Percentiles rank a stretch among this genome's conserved stretches.
These are phyloP conservation scores for Phytopythium litorale DNA, from an alignment of 352 stramenopile species.

Conservation along the genomic window DNA sequence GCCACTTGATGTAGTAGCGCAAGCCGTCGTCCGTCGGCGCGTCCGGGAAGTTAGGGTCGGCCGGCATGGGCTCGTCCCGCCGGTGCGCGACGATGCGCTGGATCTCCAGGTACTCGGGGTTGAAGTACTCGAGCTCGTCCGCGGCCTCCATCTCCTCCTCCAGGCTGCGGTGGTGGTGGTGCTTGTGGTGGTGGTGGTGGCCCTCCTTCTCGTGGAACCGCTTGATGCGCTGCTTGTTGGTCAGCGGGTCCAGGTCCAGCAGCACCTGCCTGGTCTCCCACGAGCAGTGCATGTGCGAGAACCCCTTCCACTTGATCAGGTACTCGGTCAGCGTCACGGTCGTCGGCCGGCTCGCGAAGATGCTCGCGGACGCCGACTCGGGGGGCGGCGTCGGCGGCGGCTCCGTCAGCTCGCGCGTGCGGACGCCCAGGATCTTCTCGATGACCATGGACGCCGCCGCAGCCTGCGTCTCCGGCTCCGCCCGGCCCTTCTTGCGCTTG, in stretches of 20 bases:
- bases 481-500: conserved; percentile 28
- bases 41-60: conserved; percentile 50
- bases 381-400: conserved; percentile 8
- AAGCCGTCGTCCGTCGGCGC: conserved; percentile 81
- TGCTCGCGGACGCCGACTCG: conserved; percentile 30
- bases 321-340: conserved; percentile 64
- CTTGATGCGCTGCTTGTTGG: conserved; percentile 87
- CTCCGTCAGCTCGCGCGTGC: conserved; percentile 41
- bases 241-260: conserved; percentile 71
- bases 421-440: conserved; percentile 86
- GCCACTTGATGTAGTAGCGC: conserved; percentile 88
- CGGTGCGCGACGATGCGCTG: conserved; percentile 83
- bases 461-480: conserved; percentile 5
- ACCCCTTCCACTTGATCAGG: conserved; percentile 90
- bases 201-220: conserved; percentile 84
- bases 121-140: conserved; percentile 84
- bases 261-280: conserved; percentile 79
- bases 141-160: conserved; percentile 32
- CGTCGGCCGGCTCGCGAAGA: conserved; percentile 34
- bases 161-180: conserved; percentile 30
- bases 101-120: conserved; percentile 89
- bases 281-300: conserved; percentile 86
- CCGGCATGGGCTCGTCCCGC: conserved; percentile 49
- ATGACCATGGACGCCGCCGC: conserved; percentile 64
- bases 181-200: conserved; percentile 30